phyloP scores from a whole-genome alignment of 257 asterid genomes.

The Nicotiana benthamiana region DNA sequence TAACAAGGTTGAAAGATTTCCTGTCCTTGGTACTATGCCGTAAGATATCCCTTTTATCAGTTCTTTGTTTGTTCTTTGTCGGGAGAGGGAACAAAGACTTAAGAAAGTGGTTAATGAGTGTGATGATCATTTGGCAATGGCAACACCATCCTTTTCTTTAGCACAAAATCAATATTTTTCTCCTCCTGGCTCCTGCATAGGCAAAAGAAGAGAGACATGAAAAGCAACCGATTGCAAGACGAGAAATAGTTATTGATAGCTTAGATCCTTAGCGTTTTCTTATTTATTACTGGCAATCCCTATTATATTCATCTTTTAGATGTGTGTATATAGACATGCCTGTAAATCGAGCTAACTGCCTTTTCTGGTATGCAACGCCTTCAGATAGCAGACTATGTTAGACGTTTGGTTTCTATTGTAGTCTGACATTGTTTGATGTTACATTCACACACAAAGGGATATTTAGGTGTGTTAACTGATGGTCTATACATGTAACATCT shows the following conservation, averaged over 20 bases:
- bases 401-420: not conserved
- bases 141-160: too few relatives aligned
- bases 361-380: not conserved
- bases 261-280: too few relatives aligned
- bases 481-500: not conserved
- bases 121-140: too few relatives aligned
- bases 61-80: not conserved
- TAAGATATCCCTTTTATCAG: not conserved
- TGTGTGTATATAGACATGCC: not conserved
- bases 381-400: not conserved
- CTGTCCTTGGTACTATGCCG: not conserved
- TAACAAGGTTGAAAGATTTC: not conserved
- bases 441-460: not conserved
- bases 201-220: too few relatives aligned
- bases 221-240: too few relatives aligned
- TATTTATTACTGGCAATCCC: too few relatives aligned
- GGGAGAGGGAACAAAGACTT: not conserved
- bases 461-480: not conserved
- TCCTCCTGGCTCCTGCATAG: too few relatives aligned
- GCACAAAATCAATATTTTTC: too few relatives aligned
- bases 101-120: not conserved
- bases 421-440: not conserved
- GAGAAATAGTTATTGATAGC: too few relatives aligned
- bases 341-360: not conserved
- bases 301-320: too few relatives aligned